phyloP scores from a whole-genome alignment of 2,329 filamentous ascomycete genomes.

The Fusarium sp. region DNA sequence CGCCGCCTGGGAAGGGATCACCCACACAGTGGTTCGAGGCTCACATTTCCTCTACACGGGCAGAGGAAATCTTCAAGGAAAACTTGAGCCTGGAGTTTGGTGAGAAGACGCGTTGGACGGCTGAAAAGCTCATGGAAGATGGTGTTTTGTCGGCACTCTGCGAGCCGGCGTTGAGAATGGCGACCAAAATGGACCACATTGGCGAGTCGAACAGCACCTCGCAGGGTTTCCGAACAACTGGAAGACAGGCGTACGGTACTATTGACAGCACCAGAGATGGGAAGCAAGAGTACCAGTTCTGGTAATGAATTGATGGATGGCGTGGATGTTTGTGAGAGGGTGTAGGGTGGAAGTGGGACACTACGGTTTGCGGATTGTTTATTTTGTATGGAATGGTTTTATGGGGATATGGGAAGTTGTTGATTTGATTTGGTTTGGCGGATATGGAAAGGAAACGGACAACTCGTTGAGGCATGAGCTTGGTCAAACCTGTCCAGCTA shows the following conservation, averaged over 20 bases:
- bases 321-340: background rate
- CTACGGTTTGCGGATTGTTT: background rate
- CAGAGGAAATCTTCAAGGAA: slow-evolving; percentile 35
- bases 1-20: slow-evolving; percentile 7
- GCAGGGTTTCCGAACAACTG: slow-evolving; percentile 14
- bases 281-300: slow-evolving; percentile 23
- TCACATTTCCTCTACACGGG: slow-evolving; percentile 39
- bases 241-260: slow-evolving; percentile 12
- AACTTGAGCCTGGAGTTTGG: slow-evolving; percentile 47
- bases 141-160: slow-evolving; percentile 45
- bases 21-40: slow-evolving; percentile 48
- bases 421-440: background rate
- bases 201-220: slow-evolving; percentile 47
- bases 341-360: background rate
- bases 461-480: background rate
- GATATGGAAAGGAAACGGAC: background rate
- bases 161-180: slow-evolving; percentile 46
- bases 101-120: slow-evolving; percentile 42
- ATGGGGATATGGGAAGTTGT: background rate
- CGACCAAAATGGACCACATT: slow-evolving; percentile 49
- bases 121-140: slow-evolving; percentile 34
- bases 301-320: slow-evolving; percentile 25
- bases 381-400: background rate
- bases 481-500: background rate
- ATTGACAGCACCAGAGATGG: slow-evolving; percentile 12